Evolutionary conservation across 1,139 yeast genomes (phyloP).

Genomic region (Candida sanyaensis): DNA sequence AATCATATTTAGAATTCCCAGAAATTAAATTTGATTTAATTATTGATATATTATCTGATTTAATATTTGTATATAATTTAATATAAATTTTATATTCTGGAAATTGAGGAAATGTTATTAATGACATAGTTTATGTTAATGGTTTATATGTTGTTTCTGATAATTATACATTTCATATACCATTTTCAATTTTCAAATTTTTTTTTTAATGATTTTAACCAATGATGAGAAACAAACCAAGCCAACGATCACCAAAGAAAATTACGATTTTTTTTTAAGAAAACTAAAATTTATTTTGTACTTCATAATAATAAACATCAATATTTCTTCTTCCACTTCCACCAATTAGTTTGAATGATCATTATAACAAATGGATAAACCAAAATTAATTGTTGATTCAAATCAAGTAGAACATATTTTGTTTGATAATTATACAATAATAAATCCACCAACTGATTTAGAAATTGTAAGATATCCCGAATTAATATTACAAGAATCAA

Average conservation of each 20-base stretch:
- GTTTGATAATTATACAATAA: slow-evolving; percentile 8
- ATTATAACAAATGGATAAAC: background rate
- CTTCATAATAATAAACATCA: too few relatives aligned
- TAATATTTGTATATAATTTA: slow-evolving; percentile 24
- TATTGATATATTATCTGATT: slow-evolving; percentile 19
- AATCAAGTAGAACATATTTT: slow-evolving; percentile 6
- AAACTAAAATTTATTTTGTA: too few relatives aligned
- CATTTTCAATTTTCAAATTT: too few relatives aligned
- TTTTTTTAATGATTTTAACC: too few relatives aligned
- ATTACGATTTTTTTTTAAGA: too few relatives aligned
- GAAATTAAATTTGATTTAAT: slow-evolving; percentile 32
- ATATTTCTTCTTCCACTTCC: too few relatives aligned
- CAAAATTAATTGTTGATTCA: slow-evolving; percentile 1
- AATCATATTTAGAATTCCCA: slow-evolving; percentile 38
- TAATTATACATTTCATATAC: too few relatives aligned
- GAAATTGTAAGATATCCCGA: slow-evolving; percentile 32
- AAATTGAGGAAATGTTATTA: slow-evolving; percentile 33
- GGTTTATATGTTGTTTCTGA: background rate
- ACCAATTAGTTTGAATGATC: background rate
- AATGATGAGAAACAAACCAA: too few relatives aligned
- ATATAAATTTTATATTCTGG: slow-evolving; percentile 28
- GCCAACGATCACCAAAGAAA: too few relatives aligned
- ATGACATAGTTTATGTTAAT: background rate
- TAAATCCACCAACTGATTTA: background rate
- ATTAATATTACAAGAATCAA: slow-evolving; percentile 31